Percentiles rank a stretch among this genome's conserved stretches.
phyloP scores from a whole-genome alignment of 139 green algal genomes.

The Tetraselmis striata region DNA sequence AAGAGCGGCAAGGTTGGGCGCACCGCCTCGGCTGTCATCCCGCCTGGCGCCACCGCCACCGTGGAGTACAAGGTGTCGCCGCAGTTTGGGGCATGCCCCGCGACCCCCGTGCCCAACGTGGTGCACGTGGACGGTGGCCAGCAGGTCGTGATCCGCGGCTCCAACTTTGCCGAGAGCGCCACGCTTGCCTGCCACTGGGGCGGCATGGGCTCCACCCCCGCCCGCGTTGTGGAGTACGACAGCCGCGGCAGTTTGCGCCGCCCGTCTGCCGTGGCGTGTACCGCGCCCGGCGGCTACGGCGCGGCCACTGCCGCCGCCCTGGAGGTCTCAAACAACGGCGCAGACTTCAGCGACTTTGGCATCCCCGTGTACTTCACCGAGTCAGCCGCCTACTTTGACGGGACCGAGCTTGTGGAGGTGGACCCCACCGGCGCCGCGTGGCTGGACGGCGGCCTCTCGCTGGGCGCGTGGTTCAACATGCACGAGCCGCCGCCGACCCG shows the following conservation, averaged over 20 bases:
- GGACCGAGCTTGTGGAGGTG: background rate
- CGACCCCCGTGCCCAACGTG: background rate
- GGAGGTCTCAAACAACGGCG: constrained; percentile 13
- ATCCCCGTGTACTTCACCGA: constrained; percentile 14
- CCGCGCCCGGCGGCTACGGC: background rate
- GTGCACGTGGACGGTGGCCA: constrained; percentile 18
- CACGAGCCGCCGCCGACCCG: background rate
- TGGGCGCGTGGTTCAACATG: constrained; percentile 1
- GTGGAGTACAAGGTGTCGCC: background rate
- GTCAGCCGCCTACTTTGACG: background rate
- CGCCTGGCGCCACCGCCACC: too few relatives aligned
- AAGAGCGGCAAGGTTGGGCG: background rate
- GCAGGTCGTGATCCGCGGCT: constrained; percentile 1
- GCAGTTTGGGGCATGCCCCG: background rate
- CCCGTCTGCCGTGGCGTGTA: background rate
- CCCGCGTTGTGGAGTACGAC: background rate
- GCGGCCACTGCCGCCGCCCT: background rate
- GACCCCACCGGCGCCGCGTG: background rate
- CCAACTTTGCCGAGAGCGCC: constrained; percentile 6
- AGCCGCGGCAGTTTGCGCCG: background rate
- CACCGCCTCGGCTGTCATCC: background rate
- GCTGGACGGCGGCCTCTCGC: background rate
- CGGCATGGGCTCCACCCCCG: background rate
- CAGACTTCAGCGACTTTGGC: constrained; percentile 1
- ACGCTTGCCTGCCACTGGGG: background rate